Evolutionary conservation across 1,284 basidiomycete genomes (phyloP).

Genomic region (Apiotrichum montevideense): DNA sequence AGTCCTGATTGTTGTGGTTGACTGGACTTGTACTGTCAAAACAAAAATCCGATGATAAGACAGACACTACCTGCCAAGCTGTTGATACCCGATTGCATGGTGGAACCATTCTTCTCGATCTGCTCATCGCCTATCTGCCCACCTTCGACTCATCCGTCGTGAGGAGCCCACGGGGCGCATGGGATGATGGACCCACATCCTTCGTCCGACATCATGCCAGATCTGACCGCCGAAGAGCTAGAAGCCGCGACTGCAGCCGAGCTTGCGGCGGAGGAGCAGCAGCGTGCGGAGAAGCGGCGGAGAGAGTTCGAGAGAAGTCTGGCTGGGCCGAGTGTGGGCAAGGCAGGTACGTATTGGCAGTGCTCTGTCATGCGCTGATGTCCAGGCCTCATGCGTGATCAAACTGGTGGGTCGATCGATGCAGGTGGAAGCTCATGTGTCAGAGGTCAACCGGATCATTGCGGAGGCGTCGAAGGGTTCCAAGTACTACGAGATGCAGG

Average conservation of each 20-base stretch:
- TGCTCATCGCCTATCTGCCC: too few species aligned
- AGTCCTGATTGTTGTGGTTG: too few species aligned
- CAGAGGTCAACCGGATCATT: constrained; percentile 45
- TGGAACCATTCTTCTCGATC: too few species aligned
- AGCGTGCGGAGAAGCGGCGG: constrained; percentile 23
- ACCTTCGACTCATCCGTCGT: too few species aligned
- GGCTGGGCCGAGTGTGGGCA: constrained; percentile 46
- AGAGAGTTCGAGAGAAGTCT: constrained; percentile 43
- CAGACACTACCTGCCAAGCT: too few species aligned
- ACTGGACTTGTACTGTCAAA: too few species aligned
- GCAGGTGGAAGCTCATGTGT: constrained; percentile 1
- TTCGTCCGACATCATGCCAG: neutral
- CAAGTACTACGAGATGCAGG: constrained; percentile 46
- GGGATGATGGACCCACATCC: neutral
- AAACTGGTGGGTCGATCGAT: constrained; percentile 28
- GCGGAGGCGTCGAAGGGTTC: constrained; percentile 46
- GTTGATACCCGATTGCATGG: too few species aligned
- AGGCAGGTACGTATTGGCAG: constrained; percentile 33
- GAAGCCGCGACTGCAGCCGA: constrained; percentile 3
- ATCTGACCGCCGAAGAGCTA: constrained; percentile 1
- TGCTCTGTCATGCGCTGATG: neutral
- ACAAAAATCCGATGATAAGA: too few species aligned
- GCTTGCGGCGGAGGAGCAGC: neutral
- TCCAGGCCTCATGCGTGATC: constrained; percentile 41
- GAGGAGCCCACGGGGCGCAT: too few species aligned